Base-by-base conservation (phyloP, 179 eudicot genomes). In the Beta macrorhiza region DNA sequence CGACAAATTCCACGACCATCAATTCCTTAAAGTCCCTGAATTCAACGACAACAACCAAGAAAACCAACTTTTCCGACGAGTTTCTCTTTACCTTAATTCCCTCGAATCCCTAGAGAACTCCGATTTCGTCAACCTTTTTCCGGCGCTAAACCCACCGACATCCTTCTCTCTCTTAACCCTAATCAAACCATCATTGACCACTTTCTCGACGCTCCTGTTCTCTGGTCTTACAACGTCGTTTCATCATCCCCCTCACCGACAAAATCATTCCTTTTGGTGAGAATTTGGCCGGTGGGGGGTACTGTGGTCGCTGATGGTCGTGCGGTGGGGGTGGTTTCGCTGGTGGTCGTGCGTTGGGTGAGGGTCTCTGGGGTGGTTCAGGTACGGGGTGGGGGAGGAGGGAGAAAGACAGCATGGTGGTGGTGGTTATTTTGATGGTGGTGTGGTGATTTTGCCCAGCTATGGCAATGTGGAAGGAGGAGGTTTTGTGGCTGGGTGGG, bases 21-120 rank as follows among this genome's bases (percentile, higher is more conserved):
- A 94, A 65, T 82, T 86, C 65, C 90, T 91, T 78, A 90, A 88
- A 70, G 87, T 94, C 32, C 97, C 98, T 0, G 87, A 94, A 84
- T 91, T 94, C 88, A 89, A 90, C 79, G 86, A 91, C 1, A 87
- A 90, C 77, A 82, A 76, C 83, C 98, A 91, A 70, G 90, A 91
- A 29, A 94, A 94, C 64, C 91, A 85, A 6, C 92, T 94, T 17
- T 90, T 88, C 78, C 83, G 89, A 1, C 89, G 88, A 29, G 84
- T 94, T 0, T 63, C 75, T 14, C 74, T 86, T 4, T 92, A 92
- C 85, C 84, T 94, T 0, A 92, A 91, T 45, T 91, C 97, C 3
- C 82, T 92, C 2, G 86, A 90, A 1, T 79, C 84, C 19, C 85
- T 91, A 7, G 93, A 93, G 7, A 89, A 92, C 65, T 88, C 93